Conservation (phyloP, 1,139 yeast species). For the Zhuliangozyma parablackwelliae region DNA sequence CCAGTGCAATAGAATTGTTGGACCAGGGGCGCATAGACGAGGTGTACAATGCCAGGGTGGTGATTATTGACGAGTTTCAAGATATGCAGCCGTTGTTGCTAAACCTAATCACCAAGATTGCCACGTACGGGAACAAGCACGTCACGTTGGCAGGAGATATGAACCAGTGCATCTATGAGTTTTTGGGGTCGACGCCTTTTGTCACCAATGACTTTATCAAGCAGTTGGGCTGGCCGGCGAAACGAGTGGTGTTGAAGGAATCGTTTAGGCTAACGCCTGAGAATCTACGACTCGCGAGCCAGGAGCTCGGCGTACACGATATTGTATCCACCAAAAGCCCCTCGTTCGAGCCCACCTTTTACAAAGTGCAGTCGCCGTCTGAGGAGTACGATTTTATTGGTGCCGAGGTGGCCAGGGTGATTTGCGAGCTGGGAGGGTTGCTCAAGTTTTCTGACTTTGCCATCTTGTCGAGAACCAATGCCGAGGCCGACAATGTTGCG, state of each 20-base stretch:
- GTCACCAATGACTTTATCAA: constrained; percentile 20
- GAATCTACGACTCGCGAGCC: background rate
- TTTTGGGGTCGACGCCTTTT: constrained; percentile 49
- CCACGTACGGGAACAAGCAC: constrained; percentile 36
- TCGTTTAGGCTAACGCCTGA: constrained; percentile 56
- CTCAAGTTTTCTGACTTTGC: constrained; percentile 51
- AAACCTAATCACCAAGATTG: constrained; percentile 38
- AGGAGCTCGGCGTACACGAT: background rate
- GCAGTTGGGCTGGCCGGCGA: constrained; percentile 21
- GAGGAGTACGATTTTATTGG: constrained; percentile 30
- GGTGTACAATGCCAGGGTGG: constrained; percentile 25
- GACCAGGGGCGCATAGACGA: constrained; percentile 17
- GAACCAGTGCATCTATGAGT: constrained; percentile 66
- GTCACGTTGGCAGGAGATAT: constrained; percentile 71
- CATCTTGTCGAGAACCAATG: constrained; percentile 51
- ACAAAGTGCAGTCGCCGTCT: constrained; percentile 16
- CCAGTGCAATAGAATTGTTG: constrained; percentile 26
- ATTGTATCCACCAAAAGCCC: constrained; percentile 17
- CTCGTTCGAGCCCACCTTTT: constrained; percentile 29
- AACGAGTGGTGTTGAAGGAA: constrained; percentile 35
- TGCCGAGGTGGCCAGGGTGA: constrained; percentile 3
- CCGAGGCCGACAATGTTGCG: constrained; percentile 45
- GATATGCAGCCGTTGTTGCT: constrained; percentile 58
- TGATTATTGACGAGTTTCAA: constrained; percentile 73
- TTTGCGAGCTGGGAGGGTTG: constrained; percentile 35